Base-by-base conservation (phyloP, 441 rosid species). In the Hura crepitans region DNA sequence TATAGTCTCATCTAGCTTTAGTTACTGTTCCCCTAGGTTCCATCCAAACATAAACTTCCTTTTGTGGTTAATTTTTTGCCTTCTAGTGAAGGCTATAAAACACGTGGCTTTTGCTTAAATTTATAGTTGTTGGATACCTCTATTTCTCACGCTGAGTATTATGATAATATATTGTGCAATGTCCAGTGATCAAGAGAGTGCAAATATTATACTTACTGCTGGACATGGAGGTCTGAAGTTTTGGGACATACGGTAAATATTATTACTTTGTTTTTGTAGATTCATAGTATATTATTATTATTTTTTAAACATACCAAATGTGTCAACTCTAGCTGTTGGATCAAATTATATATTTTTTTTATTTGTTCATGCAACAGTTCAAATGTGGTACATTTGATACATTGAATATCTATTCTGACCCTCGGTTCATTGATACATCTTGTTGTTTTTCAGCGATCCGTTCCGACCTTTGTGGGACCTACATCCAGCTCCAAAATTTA, bases 171-270 rank as follows among this genome's bases (percentile, higher is more conserved):
- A 39, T 49, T 50, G 37, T 74, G 46, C 45, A 73, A 58, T 63
- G 73, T 85, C 65, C 86, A 95, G 97, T 79, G 93, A 81, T 79
- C 75, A 70, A 56, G 96, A 82, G 79, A 81, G 82, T 72, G 75
- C 75, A 80, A 90, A 88, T 83, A 72, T 92, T 37, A 74, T 95
- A 78, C 81, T 85, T 55, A 95, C 90, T 47, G 95, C 95, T 68
- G 97, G 97, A 72, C 95, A 89, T 78, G 89, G 82, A 78, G 91
- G 88, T 68, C 76, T 89, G 25, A 95, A 95, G 81, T 92, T 95
- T 78, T 90, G 96, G 98, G 99, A 95, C 81, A 71, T 90, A 66
- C 90, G 92, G 98, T 95, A 78, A 66, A 66, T 67, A 33, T 76
- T 35, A 66, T 72, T n/a, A 25, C n/a, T 20, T 72, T 62, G 6